phyloP scores from a whole-genome alignment of 345 rosid genomes.

The Physaria fendleri region DNA sequence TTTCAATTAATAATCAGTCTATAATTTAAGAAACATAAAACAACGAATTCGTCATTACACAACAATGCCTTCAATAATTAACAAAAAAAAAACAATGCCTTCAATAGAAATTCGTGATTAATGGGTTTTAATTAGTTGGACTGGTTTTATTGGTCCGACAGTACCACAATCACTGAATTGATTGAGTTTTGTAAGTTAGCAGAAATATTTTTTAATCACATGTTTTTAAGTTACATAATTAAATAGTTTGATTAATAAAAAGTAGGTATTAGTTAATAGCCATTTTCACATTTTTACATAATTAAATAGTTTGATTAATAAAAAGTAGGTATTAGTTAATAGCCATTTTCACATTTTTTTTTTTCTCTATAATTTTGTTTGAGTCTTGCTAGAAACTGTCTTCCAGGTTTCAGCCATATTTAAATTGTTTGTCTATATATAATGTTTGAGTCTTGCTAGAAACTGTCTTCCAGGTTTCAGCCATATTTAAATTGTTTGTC shows the following conservation, averaged over 20 bases:
- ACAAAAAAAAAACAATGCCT: too few species aligned
- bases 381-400: constrained; percentile 4
- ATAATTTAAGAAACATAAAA: background rate
- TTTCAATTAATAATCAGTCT: background rate
- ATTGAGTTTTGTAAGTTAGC: too few species aligned
- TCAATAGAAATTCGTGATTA: too few species aligned
- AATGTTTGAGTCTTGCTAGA: constrained; percentile 7
- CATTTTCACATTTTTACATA: constrained; percentile 4
- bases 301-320: background rate
- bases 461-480: constrained; percentile 14
- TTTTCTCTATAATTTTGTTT: constrained; percentile 2
- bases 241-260: background rate
- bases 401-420: constrained; percentile 17
- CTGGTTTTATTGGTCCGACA: too few species aligned
- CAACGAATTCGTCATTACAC: background rate
- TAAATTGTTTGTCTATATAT: constrained; percentile 6
- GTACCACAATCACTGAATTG: too few species aligned
- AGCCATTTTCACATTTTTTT: background rate
- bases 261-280: constrained; percentile 3
- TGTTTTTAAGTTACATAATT: too few species aligned
- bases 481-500: constrained; percentile 12
- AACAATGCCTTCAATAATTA: background rate
- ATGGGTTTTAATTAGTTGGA: too few species aligned
- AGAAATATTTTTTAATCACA: too few species aligned
- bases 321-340: constrained; percentile 7